A percentile compares a stretch with the other conserved stretches of the same genome.
These are phyloP conservation scores for Ustilago xerochloae DNA, from an alignment of 1,284 basidiomycete genomes.

Conservation along the genomic window DNA sequence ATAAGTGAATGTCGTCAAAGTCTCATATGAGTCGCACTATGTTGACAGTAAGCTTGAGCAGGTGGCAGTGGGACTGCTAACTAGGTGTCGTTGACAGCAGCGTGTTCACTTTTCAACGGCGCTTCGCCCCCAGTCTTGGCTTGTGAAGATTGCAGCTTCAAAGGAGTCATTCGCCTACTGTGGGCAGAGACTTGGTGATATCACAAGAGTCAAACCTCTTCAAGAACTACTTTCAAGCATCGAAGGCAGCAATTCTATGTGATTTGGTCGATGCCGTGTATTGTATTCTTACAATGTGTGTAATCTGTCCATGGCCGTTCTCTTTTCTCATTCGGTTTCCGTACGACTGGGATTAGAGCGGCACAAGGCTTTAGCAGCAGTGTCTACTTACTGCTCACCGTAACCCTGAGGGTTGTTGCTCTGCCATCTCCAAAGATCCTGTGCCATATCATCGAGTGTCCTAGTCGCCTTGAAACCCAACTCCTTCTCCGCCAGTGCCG, in stretches of 20 bases:
- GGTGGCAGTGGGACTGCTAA: no score
- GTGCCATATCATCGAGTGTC: constrained; percentile 59
- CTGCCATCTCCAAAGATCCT: constrained; percentile 68
- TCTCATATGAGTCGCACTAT: no score
- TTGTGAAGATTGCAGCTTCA: no score
- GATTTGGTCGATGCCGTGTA: background rate
- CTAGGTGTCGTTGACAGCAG: no score
- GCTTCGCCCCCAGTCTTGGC: no score
- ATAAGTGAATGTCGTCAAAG: no score
- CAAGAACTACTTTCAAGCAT: no score
- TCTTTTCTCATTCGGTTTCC: background rate
- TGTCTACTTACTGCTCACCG: constrained; percentile 52
- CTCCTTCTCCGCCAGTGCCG: constrained; percentile 88
- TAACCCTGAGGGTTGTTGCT: constrained; percentile 70
- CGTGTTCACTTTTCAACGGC: no score
- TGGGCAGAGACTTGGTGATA: no score
- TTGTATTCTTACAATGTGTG: background rate
- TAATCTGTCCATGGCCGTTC: background rate
- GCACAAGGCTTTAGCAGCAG: background rate
- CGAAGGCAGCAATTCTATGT: background rate
- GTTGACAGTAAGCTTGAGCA: no score
- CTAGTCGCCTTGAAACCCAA: constrained; percentile 87
- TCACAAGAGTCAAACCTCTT: no score
- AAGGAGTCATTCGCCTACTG: no score
- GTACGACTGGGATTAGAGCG: background rate